These are phyloP conservation scores for Eucalyptus tenuipes DNA, from an alignment of 345 rosid species.

Conservation along the genomic window DNA sequence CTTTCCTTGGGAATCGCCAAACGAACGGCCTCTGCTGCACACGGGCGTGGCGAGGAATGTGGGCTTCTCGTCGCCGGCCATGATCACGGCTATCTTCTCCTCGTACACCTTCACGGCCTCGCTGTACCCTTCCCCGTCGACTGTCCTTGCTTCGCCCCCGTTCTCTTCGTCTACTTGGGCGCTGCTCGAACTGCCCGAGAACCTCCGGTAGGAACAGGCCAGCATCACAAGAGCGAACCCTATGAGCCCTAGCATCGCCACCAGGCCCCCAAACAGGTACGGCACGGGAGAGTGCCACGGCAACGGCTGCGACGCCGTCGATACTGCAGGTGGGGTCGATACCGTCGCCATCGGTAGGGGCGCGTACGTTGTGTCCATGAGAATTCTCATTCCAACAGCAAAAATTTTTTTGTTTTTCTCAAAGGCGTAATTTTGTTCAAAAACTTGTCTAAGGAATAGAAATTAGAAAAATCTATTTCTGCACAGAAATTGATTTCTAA, in stretches of 20 bases:
- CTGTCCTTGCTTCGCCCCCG: conserved; percentile 1
- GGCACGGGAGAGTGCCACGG: conserved; percentile 96
- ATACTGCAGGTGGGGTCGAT: not conserved
- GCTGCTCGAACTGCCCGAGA: conserved; percentile 21
- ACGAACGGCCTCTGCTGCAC: conserved; percentile 23
- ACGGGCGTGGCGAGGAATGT: conserved; percentile 67
- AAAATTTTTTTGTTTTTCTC: too few species aligned
- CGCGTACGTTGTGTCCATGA: not conserved
- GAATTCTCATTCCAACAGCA: not conserved
- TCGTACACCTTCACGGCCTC: conserved; percentile 11
- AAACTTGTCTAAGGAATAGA: too few species aligned
- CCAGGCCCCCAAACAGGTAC: conserved; percentile 81
- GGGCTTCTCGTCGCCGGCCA: conserved; percentile 80
- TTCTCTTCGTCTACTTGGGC: conserved; percentile 38
- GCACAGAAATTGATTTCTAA: too few species aligned
- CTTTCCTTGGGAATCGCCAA: conserved; percentile 17
- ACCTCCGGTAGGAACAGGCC: conserved; percentile 88
- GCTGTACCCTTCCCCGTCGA: not conserved
- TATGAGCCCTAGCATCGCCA: conserved; percentile 85
- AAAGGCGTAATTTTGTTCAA: too few species aligned
- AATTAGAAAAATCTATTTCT: rapidly evolving
- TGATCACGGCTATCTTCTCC: conserved; percentile 70
- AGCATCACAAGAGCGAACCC: conserved; percentile 83
- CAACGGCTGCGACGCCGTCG: conserved; percentile 14
- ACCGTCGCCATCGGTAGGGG: not conserved